Conservation (phyloP, 768 basidiomycete species). For the Termitomyces sp. region DNA sequence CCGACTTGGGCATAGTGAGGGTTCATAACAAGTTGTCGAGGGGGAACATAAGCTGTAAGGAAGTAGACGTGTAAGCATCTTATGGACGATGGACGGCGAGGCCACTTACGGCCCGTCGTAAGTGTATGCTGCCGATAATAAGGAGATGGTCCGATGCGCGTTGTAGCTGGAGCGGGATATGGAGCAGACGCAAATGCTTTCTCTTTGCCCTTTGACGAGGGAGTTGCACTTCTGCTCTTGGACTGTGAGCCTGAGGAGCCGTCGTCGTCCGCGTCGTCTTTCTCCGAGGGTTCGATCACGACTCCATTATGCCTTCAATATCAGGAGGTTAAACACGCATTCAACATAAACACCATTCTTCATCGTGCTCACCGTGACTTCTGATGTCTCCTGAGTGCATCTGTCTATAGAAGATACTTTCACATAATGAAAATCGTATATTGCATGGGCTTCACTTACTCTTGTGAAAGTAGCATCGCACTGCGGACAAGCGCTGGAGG, state of each 20-base stretch:
- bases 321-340: background rate
- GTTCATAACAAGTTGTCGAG: conserved; percentile 39
- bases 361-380: conserved; percentile 58
- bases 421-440: conserved; percentile 11
- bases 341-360: background rate
- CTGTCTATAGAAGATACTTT: conserved; percentile 50
- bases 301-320: conserved; percentile 62
- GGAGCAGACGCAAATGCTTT: conserved; percentile 26
- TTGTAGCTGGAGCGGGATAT: conserved; percentile 28
- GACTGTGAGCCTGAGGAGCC: conserved; percentile 40
- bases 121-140: conserved; percentile 68
- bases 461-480: conserved; percentile 80
- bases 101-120: conserved; percentile 39
- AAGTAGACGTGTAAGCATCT: background rate
- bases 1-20: conserved; percentile 42
- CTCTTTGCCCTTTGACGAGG: conserved; percentile 43
- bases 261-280: conserved; percentile 31
- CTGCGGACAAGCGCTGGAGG: conserved; percentile 66
- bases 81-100: background rate
- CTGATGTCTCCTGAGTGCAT: conserved; percentile 77
- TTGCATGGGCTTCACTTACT: conserved; percentile 40
- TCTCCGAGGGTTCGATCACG: conserved; percentile 51
- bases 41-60: conserved; percentile 38
- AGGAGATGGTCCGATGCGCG: conserved; percentile 42
- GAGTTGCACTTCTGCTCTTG: conserved; percentile 51